Evolutionary conservation across 148 eudicot species (phyloP).

Genomic region (Vaccinium vitisidaea): DNA sequence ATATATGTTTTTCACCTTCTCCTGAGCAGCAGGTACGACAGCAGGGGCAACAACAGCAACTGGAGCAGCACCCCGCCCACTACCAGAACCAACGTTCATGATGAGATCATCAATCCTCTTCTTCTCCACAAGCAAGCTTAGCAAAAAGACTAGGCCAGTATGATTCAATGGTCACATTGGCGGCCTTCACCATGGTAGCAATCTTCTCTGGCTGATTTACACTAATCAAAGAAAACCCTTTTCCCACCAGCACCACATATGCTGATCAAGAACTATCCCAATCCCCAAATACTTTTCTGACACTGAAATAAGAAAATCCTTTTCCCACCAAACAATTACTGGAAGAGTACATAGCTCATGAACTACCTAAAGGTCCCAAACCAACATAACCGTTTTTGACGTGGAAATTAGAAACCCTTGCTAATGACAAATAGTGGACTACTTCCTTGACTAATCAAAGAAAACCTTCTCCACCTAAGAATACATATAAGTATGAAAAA

Average conservation of each 20-base stretch:
- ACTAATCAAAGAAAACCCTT: neutral
- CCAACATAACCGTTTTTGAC: too few species aligned
- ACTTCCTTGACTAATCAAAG: too few species aligned
- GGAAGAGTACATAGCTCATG: too few species aligned
- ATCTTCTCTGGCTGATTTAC: neutral
- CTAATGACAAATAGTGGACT: neutral
- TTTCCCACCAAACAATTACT: too few species aligned
- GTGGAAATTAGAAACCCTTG: neutral
- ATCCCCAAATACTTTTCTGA: neutral
- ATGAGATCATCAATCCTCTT: neutral
- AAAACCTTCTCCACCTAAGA: too few species aligned
- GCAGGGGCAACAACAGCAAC: neutral
- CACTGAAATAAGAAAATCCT: neutral
- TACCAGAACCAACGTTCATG: neutral
- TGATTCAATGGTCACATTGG: neutral
- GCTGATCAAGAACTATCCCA: neutral
- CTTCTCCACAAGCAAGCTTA: neutral
- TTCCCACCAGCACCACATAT: neutral
- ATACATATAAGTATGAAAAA: neutral
- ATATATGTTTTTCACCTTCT: neutral
- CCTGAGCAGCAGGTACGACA: neutral
- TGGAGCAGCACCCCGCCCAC: neutral
- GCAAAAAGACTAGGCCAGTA: neutral
- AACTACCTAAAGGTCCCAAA: too few species aligned
- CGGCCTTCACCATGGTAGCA: neutral